phyloP scores from a whole-genome alignment of 495 filamentous ascomycete genomes.

The Recurvomyces mirabilis region DNA sequence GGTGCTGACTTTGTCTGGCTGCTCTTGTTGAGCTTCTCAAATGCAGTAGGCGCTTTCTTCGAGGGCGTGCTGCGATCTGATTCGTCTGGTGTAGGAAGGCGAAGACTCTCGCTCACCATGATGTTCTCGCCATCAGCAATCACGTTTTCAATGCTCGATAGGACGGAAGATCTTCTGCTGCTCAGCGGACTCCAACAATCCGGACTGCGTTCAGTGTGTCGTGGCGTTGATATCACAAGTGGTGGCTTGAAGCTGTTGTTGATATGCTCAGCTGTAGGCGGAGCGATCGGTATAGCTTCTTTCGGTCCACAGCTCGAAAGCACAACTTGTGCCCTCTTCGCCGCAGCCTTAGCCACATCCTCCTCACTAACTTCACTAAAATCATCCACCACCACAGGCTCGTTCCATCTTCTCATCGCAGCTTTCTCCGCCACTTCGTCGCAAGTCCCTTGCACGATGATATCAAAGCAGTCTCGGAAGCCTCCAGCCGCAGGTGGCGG shows the following conservation, averaged over 20 bases:
- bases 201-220: not conserved
- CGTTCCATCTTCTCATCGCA: slow-evolving; percentile 66
- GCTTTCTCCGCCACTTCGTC: slow-evolving; percentile 75
- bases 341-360: slow-evolving; percentile 18
- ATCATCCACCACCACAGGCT: slow-evolving; percentile 34
- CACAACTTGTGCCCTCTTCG: slow-evolving; percentile 1
- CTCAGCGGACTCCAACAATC: slow-evolving; percentile 14
- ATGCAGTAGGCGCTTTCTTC: not conserved
- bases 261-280: slow-evolving; percentile 5
- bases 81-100: slow-evolving; percentile 13
- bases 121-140: slow-evolving; percentile 8
- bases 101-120: not conserved
- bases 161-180: slow-evolving; percentile 7
- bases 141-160: slow-evolving; percentile 8
- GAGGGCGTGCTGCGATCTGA: slow-evolving; percentile 5
- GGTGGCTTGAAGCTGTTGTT: slow-evolving; percentile 20
- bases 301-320: slow-evolving; percentile 3
- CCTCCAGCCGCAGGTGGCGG: slow-evolving; percentile 69
- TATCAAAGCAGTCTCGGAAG: slow-evolving; percentile 83
- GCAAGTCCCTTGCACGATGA: slow-evolving; percentile 75
- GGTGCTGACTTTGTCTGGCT: not conserved
- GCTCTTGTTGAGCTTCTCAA: not conserved
- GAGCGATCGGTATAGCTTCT: not conserved
- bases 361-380: slow-evolving; percentile 36
- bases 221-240: not conserved